Percentiles rank a stretch among this genome's conserved stretches.
Evolutionary conservation across 2,329 filamentous ascomycete species (phyloP).

Genomic region (Ceratocystiopsis sp.): DNA sequence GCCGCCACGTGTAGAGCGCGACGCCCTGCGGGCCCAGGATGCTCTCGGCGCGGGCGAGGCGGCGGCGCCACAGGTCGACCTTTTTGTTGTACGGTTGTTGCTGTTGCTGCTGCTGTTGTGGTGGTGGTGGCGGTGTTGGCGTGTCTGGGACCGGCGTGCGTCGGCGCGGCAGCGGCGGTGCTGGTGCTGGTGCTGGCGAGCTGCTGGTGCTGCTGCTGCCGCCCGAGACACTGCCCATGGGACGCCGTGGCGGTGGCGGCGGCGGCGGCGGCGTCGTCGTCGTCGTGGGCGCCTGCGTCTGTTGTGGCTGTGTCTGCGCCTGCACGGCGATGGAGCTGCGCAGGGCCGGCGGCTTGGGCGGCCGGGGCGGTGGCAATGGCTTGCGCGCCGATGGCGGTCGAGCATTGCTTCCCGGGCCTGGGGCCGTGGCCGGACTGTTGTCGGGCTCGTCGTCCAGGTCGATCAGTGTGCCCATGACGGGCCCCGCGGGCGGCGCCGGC

Average conservation of each 20-base stretch:
- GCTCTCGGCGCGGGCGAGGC: conserved; percentile 47
- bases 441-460: conserved; percentile 38
- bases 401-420: background rate
- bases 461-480: conserved; percentile 40
- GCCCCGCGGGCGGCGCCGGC: conserved; percentile 14
- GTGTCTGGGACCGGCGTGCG: conserved; percentile 1
- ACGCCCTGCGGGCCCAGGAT: conserved; percentile 48
- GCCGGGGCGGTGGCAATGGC: conserved; percentile 33
- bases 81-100: conserved; percentile 38
- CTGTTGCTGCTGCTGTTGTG: background rate
- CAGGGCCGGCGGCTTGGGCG: conserved; percentile 41
- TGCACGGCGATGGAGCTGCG: conserved; percentile 22
- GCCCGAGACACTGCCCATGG: background rate
- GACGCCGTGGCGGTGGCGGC: background rate
- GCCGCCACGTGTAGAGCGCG: conserved; percentile 54
- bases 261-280: background rate
- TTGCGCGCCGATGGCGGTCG: conserved; percentile 10
- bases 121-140: background rate
- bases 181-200: background rate
- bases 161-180: too few species aligned
- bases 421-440: conserved; percentile 7
- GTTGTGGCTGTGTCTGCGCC: too few species aligned
- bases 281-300: conserved; percentile 8
- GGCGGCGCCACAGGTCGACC: conserved; percentile 52
- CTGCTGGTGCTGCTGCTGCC: background rate